Conservation (phyloP, 129 eudicot species). For the Lactuca sativa region DNA sequence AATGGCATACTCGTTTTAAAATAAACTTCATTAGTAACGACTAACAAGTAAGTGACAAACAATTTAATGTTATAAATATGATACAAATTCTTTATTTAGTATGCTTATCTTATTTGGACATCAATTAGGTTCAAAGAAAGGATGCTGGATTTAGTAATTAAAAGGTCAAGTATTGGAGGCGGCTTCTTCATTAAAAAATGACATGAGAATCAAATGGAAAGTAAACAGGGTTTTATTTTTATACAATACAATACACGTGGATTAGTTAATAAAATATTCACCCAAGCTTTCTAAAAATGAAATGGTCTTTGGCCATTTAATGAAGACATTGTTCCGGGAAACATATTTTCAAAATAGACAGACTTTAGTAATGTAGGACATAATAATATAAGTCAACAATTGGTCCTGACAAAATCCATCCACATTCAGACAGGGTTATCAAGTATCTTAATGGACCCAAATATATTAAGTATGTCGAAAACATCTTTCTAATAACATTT, state of each 20-base stretch:
- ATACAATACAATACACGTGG: slow-evolving; percentile 16
- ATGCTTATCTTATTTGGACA: not conserved
- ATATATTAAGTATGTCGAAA: not conserved
- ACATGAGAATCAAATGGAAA: not conserved
- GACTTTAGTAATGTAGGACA: not conserved
- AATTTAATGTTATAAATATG: not conserved
- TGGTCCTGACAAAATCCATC: slow-evolving; percentile 11
- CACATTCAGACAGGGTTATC: slow-evolving; percentile 6
- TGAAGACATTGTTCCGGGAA: not conserved
- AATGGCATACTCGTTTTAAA: too few relatives aligned
- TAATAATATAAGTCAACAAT: not conserved
- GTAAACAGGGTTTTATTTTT: slow-evolving; percentile 15
- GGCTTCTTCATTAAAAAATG: not conserved
- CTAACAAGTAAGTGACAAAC: not conserved
- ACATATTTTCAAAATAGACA: not conserved
- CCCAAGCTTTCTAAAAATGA: not conserved
- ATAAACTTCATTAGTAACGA: not conserved
- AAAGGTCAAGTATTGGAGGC: not conserved
- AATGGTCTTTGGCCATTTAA: not conserved
- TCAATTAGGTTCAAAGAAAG: not conserved
- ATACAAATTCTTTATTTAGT: too few relatives aligned
- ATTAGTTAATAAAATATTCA: not conserved
- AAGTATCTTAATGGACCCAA: not conserved
- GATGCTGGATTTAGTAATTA: not conserved
- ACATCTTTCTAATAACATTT: too few relatives aligned